Conservation (phyloP, 805 yeast species). For the Saccharomycopsis selenospora region DNA sequence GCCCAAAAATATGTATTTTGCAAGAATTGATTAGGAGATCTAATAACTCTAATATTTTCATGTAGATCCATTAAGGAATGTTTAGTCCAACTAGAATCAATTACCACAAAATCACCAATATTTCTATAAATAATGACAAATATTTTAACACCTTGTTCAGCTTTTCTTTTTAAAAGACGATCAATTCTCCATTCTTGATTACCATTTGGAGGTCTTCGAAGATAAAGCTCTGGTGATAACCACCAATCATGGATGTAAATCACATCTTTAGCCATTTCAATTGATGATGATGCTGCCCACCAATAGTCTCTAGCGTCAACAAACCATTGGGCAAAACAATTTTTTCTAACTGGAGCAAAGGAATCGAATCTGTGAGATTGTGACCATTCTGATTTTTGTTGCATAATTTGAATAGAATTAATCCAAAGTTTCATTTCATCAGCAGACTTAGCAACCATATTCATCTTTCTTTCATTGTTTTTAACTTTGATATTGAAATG, state of each 20-base stretch:
- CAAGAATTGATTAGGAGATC: constrained; percentile 91
- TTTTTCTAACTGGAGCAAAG: constrained; percentile 84
- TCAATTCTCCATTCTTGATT: constrained; percentile 93
- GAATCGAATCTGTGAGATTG: constrained; percentile 70
- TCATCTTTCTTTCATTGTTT: constrained; percentile 71
- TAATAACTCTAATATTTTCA: constrained; percentile 77
- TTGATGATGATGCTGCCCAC: constrained; percentile 91
- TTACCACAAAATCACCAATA: constrained; percentile 89
- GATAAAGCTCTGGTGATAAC: constrained; percentile 88
- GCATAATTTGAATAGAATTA: constrained; percentile 65
- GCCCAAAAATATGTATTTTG: constrained; percentile 98
- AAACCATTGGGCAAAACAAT: constrained; percentile 91
- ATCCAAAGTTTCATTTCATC: constrained; percentile 68
- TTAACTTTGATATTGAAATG: constrained; percentile 53
- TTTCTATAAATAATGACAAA: constrained; percentile 91
- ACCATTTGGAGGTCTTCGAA: constrained; percentile 91
- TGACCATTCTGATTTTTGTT: constrained; percentile 62
- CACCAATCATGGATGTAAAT: constrained; percentile 98
- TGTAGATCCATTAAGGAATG: constrained; percentile 83
- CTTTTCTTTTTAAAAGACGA: constrained; percentile 78
- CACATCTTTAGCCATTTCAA: constrained; percentile 88
- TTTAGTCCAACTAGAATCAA: constrained; percentile 90
- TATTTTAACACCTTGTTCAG: constrained; percentile 90
- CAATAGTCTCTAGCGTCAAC: constrained; percentile 94
- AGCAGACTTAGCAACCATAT: constrained; percentile 60